Conservation (phyloP, 257 asterid species). For the Solanum habrochaites region DNA sequence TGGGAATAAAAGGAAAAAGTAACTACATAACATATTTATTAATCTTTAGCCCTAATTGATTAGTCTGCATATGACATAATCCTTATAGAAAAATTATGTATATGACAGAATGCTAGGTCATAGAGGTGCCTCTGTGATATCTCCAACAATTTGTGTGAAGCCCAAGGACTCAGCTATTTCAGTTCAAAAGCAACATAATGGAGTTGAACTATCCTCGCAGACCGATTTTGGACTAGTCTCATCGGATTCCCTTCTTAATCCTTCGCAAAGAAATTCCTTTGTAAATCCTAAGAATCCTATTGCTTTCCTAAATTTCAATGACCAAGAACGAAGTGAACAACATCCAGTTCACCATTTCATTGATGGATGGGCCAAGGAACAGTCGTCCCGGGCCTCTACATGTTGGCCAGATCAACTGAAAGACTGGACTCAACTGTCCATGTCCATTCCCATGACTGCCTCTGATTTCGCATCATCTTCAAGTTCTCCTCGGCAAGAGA, state of each 20-base stretch:
- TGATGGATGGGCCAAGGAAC: constrained; percentile 56
- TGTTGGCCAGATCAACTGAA: constrained; percentile 54
- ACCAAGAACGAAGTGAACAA: constrained; percentile 26
- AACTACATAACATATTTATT: background rate
- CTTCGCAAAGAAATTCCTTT: constrained; percentile 42
- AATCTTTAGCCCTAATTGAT: background rate
- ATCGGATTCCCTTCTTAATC: constrained; percentile 55
- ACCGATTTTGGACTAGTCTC: constrained; percentile 50
- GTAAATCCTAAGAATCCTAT: constrained; percentile 23
- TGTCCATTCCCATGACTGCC: constrained; percentile 63
- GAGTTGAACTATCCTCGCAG: constrained; percentile 25
- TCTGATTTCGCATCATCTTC: constrained; percentile 51
- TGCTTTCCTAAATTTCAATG: constrained; percentile 26
- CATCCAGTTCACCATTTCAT: constrained; percentile 49
- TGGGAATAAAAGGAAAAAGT: background rate
- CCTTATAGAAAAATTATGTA: background rate
- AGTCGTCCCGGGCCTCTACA: constrained; percentile 22
- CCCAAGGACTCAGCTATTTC: constrained; percentile 29
- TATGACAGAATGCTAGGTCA: constrained; percentile 46
- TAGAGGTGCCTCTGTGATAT: constrained; percentile 23
- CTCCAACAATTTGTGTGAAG: constrained; percentile 20
- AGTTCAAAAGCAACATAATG: constrained; percentile 32
- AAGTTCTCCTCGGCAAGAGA: constrained; percentile 37
- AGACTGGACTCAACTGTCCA: constrained; percentile 87
- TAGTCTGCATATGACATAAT: background rate